Percentiles rank a stretch among this genome's conserved stretches.
Evolutionary conservation across 164 flowering plant species (phyloP).

Genomic region (Sedum album): DNA sequence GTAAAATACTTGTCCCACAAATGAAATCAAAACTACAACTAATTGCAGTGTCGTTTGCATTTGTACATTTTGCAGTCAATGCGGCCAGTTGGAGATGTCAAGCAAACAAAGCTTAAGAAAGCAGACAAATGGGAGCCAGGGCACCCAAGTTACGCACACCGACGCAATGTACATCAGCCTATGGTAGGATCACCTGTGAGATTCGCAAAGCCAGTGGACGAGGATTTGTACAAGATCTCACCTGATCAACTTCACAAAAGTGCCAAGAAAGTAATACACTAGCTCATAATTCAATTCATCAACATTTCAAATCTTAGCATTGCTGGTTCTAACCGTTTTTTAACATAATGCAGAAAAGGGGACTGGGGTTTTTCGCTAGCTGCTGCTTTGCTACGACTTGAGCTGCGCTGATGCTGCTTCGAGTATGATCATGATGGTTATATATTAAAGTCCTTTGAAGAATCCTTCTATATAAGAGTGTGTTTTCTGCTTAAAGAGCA

Average conservation of each 20-base stretch:
- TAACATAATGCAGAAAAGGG: conserved; percentile 34
- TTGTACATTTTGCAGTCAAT: background rate
- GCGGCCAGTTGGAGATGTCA: conserved; percentile 10
- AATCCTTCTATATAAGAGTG: too few species aligned
- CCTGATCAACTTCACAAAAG: conserved; percentile 41
- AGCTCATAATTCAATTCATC: background rate
- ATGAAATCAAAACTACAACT: too few species aligned
- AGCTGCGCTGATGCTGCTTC: too few species aligned
- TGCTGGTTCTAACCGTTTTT: too few species aligned
- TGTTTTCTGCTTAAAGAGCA: too few species aligned
- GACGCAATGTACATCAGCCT: background rate
- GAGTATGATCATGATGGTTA: too few species aligned
- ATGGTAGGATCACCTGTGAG: conserved; percentile 15
- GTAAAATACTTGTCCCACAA: conserved; percentile 19
- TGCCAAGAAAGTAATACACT: conserved; percentile 23
- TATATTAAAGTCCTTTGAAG: too few species aligned
- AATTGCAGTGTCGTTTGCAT: too few species aligned
- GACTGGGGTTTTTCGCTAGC: conserved; percentile 34
- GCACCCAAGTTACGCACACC: conserved; percentile 10
- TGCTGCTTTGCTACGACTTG: conserved; percentile 34
- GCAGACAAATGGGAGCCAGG: conserved; percentile 3
- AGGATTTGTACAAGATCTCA: conserved; percentile 67
- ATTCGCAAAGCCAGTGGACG: conserved; percentile 65
- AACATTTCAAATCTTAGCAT: background rate
- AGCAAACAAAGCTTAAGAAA: conserved; percentile 15